These are phyloP conservation scores for Nannizzia gypsea DNA, from an alignment of 2,329 filamentous ascomycete genomes.

Conservation along the genomic window DNA sequence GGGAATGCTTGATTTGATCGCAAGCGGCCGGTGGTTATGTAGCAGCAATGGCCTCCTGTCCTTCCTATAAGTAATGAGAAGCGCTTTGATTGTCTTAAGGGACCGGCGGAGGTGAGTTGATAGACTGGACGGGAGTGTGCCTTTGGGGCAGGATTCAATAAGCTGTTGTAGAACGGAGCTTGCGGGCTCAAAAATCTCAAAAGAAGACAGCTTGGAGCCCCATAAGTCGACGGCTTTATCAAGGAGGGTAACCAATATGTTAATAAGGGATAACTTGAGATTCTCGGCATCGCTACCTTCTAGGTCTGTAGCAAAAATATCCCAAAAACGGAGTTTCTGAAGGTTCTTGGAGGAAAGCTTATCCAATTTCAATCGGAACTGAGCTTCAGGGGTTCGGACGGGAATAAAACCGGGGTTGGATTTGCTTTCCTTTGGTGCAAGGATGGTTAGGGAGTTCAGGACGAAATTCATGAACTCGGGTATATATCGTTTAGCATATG, in stretches of 20 bases:
- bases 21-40: conserved; percentile 76
- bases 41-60: conserved; percentile 69
- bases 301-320: conserved; percentile 35
- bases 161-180: conserved; percentile 51
- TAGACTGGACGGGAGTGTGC: conserved; percentile 36
- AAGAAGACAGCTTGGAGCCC: conserved; percentile 60
- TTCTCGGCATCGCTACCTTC: conserved; percentile 24
- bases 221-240: conserved; percentile 60
- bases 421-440: conserved; percentile 46
- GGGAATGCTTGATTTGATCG: conserved; percentile 78
- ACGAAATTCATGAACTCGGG: conserved; percentile 79
- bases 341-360: conserved; percentile 29
- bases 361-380: conserved; percentile 17
- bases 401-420: conserved; percentile 48
- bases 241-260: conserved; percentile 54
- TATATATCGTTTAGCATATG: conserved; percentile 71
- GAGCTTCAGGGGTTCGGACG: conserved; percentile 43
- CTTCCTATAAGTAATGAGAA: conserved; percentile 48
- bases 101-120: conserved; percentile 22
- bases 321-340: conserved; percentile 48
- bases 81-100: conserved; percentile 28
- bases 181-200: conserved; percentile 63
- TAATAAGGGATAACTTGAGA: conserved; percentile 49
- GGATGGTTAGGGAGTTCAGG: conserved; percentile 57
- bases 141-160: conserved; percentile 33